These are phyloP conservation scores for Suhomyces atakaporum DNA, from an alignment of 1,139 yeast species.

Conservation along the genomic window DNA sequence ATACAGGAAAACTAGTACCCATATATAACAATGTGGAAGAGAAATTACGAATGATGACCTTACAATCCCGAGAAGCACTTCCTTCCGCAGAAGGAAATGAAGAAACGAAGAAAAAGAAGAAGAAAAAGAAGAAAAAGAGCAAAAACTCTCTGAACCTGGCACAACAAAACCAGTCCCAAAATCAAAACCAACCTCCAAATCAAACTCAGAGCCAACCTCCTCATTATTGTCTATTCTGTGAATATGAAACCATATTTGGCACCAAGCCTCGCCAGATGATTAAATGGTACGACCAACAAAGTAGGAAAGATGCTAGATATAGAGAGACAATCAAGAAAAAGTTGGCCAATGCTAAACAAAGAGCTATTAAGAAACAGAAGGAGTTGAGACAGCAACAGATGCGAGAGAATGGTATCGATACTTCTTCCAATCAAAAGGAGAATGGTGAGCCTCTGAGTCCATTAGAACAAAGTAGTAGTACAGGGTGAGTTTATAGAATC, in stretches of 20 bases:
- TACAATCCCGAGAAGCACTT: constrained; percentile 17
- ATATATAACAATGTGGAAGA: constrained; percentile 45
- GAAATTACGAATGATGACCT: constrained; percentile 34
- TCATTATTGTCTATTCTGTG: constrained; percentile 56
- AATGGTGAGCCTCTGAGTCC: too few species aligned
- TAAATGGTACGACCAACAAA: constrained; percentile 46
- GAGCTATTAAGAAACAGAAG: constrained; percentile 33
- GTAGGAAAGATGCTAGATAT: constrained; percentile 35
- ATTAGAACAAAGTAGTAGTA: too few species aligned
- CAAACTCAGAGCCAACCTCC: constrained; percentile 1
- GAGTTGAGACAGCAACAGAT: constrained; percentile 28
- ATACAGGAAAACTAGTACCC: constrained; percentile 45
- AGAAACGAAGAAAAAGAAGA: constrained; percentile 23
- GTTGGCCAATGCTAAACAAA: constrained; percentile 40
- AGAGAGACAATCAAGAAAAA: constrained; percentile 38
- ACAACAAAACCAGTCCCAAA: not conserved
- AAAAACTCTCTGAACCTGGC: constrained; percentile 1
- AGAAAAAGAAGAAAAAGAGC: constrained; percentile 23
- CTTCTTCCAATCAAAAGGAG: not conserved
- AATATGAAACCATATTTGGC: constrained; percentile 60
- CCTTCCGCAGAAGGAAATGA: constrained; percentile 8
- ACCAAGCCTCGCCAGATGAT: constrained; percentile 50
- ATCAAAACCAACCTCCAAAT: not conserved
- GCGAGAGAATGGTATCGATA: constrained; percentile 11
- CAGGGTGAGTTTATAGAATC: too few species aligned